Evolutionary conservation across 352 stramenopile species (phyloP), one percentile per base, ranked within the genome.

Genomic region (Globisporangium echinulatum): DNA sequence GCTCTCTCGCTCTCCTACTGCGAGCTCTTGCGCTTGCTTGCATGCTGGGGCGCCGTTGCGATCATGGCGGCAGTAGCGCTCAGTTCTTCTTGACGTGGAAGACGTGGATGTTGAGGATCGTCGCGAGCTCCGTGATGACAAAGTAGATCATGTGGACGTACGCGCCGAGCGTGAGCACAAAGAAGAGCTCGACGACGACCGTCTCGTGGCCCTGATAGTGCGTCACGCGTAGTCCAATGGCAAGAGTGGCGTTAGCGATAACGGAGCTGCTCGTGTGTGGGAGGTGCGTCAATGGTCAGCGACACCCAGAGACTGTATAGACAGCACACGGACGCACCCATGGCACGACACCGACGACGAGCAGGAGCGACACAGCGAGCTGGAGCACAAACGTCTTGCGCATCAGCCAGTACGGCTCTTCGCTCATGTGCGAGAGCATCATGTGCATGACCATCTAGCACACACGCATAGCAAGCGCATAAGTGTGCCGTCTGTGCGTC

Each of bases 391-490:
- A 92, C 9, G 85, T 92, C 74, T 94, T 94, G 62, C 85, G 80
- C 47, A 94, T 63, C 54, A 94, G 62, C 82, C 85, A 90, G 63
- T 87, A 94, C 19, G 85, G 85, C 54, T 94, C 85, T 59, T 92
- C 82, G 46, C 79, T 88, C 79, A 94, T 91, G 67, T 94, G 85
- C 9, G 85, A 80, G 10, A 94, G 77, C 85, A 94, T 94, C 77
- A 94, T 91, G 68, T 92, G 85, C 85, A 94, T 94, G 56, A 89
- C 82, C 82, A 94, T 94, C 85, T 94, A 58, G 46, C 61, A 36
- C 36, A 15, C 17, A 42, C n/a, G 10, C 1, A 10, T 9, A 51
- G 9, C 7, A 38, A 38, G 36, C 14, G 25, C 40, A 3, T 42
- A 6, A 19, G 15, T 40, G 5, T 5, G 2, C 11, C 11, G 10